These are phyloP conservation scores for Peniophora sp. DNA, from an alignment of 1,284 basidiomycete species.

Conservation along the genomic window DNA sequence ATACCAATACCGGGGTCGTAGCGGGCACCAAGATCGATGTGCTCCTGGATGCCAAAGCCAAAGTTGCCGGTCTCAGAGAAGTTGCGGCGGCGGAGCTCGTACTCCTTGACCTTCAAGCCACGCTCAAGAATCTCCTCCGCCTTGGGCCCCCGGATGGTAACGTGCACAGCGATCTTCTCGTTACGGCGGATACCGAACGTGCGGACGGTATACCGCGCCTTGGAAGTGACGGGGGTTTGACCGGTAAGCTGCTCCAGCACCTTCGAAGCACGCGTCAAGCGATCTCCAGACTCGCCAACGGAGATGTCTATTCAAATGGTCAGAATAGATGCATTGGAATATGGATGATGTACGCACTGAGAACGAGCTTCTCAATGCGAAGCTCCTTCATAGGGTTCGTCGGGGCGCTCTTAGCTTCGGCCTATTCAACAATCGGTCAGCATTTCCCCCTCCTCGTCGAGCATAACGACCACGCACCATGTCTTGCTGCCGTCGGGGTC, in stretches of 20 bases:
- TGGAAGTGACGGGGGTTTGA: conserved; percentile 98
- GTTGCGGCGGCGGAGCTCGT: conserved; percentile 91
- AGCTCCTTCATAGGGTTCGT: conserved; percentile 95
- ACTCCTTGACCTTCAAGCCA: conserved; percentile 99
- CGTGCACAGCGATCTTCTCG: conserved; percentile 99
- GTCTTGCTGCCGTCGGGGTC: conserved; percentile 3
- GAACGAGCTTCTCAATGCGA: conserved; percentile 97
- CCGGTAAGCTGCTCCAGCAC: conserved; percentile 99
- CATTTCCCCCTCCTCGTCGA: neutral
- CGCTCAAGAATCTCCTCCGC: conserved; percentile 99
- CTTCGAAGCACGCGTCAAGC: conserved; percentile 98
- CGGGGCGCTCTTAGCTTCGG: conserved; percentile 84
- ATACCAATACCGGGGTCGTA: conserved; percentile 97
- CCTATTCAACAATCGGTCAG: conserved; percentile 34
- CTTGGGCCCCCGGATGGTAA: conserved; percentile 99
- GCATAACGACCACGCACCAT: conserved; percentile 7
- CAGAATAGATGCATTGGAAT: conserved; percentile 3
- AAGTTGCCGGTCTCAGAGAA: conserved; percentile 99
- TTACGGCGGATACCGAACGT: conserved; percentile 99
- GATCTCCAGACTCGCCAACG: conserved; percentile 99
- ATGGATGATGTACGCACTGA: conserved; percentile 65
- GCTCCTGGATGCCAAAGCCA: conserved; percentile 97
- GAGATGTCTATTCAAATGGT: conserved; percentile 76
- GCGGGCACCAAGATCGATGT: conserved; percentile 98
- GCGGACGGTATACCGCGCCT: conserved; percentile 99